A percentile compares a stretch with the other conserved stretches of the same genome.
phyloP scores from a whole-genome alignment of 768 basidiomycete species.

The Mrakia gelida region DNA sequence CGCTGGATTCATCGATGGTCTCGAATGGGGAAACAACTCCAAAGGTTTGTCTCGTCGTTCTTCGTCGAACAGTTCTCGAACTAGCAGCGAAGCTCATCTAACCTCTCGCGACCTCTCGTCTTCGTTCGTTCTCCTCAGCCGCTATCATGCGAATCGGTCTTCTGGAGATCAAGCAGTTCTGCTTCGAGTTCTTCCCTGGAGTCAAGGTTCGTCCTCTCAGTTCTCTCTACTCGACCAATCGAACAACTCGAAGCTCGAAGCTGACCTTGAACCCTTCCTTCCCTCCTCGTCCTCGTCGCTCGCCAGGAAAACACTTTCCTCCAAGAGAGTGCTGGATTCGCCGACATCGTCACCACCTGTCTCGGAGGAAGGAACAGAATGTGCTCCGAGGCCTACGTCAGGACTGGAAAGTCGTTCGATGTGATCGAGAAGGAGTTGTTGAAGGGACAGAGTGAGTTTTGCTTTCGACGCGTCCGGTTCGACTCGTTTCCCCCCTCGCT shows the following conservation, averaged over 20 bases:
- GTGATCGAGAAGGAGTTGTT: constrained; percentile 29
- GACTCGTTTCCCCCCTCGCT: not conserved
- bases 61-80: not conserved
- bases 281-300: constrained; percentile 46
- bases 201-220: not conserved
- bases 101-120: not conserved
- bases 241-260: too few species aligned
- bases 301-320: constrained; percentile 49
- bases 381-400: constrained; percentile 32
- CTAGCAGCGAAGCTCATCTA: not conserved
- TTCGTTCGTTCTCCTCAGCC: constrained; percentile 36
- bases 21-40: constrained; percentile 49
- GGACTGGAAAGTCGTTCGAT: constrained; percentile 16
- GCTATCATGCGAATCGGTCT: constrained; percentile 52
- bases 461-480: not conserved
- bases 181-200: constrained; percentile 47
- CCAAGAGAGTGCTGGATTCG: constrained; percentile 49
- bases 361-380: constrained; percentile 42
- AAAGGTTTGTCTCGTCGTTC: constrained; percentile 39
- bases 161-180: constrained; percentile 51
- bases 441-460: constrained; percentile 40
- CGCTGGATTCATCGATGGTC: constrained; percentile 47
- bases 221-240: not conserved
- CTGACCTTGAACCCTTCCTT: not conserved
- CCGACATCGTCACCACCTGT: constrained; percentile 51